Conservation (phyloP, 2,329 filamentous ascomycete genomes). For the Rhynchosporium secalis region DNA sequence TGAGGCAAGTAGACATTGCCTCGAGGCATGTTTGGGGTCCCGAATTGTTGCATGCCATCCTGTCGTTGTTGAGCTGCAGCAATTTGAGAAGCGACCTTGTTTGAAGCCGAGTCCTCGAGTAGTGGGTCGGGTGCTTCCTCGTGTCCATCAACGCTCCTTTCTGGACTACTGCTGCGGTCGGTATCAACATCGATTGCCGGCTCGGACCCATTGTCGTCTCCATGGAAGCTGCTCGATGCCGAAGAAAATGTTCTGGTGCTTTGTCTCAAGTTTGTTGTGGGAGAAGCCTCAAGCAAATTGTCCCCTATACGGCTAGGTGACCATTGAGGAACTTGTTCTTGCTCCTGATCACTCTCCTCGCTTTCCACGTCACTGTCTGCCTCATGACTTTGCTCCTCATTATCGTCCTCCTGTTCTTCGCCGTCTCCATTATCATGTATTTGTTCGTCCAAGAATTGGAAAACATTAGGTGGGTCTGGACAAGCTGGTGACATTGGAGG, state of each 20-base stretch:
- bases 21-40: slow-evolving; percentile 44
- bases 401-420: slow-evolving; percentile 17
- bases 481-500: slow-evolving; percentile 37
- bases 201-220: slow-evolving; percentile 43
- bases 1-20: slow-evolving; percentile 40
- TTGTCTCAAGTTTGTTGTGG: slow-evolving; percentile 31
- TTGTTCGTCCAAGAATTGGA: slow-evolving; percentile 34
- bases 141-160: slow-evolving; percentile 43
- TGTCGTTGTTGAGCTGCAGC: slow-evolving; percentile 38
- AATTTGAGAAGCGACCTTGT: slow-evolving; percentile 37
- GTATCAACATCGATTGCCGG: slow-evolving; percentile 44
- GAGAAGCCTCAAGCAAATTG: slow-evolving; percentile 12
- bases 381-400: slow-evolving; percentile 60
- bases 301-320: slow-evolving; percentile 17
- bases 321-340: slow-evolving; percentile 24
- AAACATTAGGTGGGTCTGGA: slow-evolving; percentile 37
- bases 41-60: slow-evolving; percentile 32
- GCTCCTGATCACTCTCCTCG: slow-evolving; percentile 57
- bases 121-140: slow-evolving; percentile 20
- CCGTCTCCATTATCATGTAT: slow-evolving; percentile 3
- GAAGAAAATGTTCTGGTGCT: slow-evolving; percentile 40
- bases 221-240: slow-evolving; percentile 35
- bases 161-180: slow-evolving; percentile 48
- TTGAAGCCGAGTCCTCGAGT: slow-evolving; percentile 30
- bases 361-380: slow-evolving; percentile 57